These are phyloP conservation scores for Candida neerlandica DNA, from an alignment of 1,139 yeast species.

Conservation along the genomic window DNA sequence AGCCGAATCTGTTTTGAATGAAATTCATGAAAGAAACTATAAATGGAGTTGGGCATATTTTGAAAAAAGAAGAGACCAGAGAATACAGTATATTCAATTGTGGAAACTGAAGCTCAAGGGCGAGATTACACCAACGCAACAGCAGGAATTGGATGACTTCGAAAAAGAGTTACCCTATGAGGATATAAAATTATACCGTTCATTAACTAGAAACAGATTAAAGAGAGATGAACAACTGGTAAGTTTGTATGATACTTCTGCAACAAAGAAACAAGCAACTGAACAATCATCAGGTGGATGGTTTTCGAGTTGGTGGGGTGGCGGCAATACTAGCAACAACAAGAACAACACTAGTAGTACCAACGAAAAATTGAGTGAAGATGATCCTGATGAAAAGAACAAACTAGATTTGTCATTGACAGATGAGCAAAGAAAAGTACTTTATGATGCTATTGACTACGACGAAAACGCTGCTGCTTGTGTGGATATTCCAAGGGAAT, in stretches of 20 bases:
- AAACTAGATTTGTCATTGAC: conserved; percentile 42
- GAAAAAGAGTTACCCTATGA: conserved; percentile 70
- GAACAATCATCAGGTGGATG: conserved; percentile 40
- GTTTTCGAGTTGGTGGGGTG: conserved; percentile 65
- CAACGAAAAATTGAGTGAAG: conserved; percentile 6
- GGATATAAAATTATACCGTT: conserved; percentile 82
- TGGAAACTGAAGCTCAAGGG: conserved; percentile 60
- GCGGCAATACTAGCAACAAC: conserved; percentile 16
- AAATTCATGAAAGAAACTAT: conserved; percentile 77
- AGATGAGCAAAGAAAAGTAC: conserved; percentile 76
- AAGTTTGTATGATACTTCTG: conserved; percentile 14
- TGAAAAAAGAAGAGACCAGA: conserved; percentile 67
- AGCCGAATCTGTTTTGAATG: conserved; percentile 69
- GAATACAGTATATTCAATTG: conserved; percentile 65
- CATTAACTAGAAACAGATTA: conserved; percentile 70
- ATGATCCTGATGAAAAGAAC: conserved; percentile 16
- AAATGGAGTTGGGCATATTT: conserved; percentile 91
- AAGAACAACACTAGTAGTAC: conserved; percentile 2
- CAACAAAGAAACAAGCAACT: conserved; percentile 16
- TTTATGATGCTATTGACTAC: conserved; percentile 92
- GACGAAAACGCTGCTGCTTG: conserved; percentile 66
- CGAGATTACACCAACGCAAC: conserved; percentile 33
- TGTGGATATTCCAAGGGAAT: conserved; percentile 72
- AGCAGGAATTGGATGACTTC: conserved; percentile 50
- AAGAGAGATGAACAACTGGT: conserved; percentile 50